Evolutionary conservation across 331 rosid species (phyloP), one percentile per base, ranked within the genome.

Genomic region (Phaseolus coccineus): DNA sequence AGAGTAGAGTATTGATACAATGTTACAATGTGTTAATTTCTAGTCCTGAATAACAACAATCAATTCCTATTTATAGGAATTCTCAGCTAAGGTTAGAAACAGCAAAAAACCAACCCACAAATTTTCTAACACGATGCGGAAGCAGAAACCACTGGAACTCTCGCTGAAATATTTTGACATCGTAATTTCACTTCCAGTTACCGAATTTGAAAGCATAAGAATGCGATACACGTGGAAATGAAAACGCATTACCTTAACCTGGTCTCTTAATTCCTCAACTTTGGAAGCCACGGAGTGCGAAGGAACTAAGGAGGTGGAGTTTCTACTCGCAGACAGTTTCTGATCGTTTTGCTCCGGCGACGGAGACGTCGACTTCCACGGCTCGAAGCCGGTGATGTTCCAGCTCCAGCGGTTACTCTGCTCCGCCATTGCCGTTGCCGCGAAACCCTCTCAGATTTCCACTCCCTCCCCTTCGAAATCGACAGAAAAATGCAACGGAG

Each of bases 371-470:
- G 88, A 77, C 55, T 91, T 91, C 88, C 91, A 84, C 5, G 94
- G 94, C 83, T 88, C 91, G 76, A 91, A 93, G 24, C 92, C 97
- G 48, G 87, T 56, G 8, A 93, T 84, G 76, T 93, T 91, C 97
- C 97, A 93, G 88, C 87, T 93, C 97, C 97, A 93, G 42, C 86
- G 84, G 86, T 82, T 88, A 88, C 80, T 86, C 80, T 86, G 89
- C 74, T 90, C 94, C 87, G 80, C 94, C 97, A 93, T 91, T 81
- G 77, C 80, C 35, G 63, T 87, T 77, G 72, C 71, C 50, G 42
- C 71, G 15, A 74, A 82, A 63, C 75, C 76, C 76, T 73, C 66
- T 35, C 39, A 71, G 39, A 56, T 66, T 74, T 69, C 76, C 69
- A 14, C 30, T 22, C 19, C 16, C 51, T 76, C 51, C 0, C 6